Percentiles rank a stretch among this genome's conserved stretches.
phyloP scores from a whole-genome alignment of 2,329 filamentous ascomycete genomes.

The Paecilomyces dactylethromorphus region DNA sequence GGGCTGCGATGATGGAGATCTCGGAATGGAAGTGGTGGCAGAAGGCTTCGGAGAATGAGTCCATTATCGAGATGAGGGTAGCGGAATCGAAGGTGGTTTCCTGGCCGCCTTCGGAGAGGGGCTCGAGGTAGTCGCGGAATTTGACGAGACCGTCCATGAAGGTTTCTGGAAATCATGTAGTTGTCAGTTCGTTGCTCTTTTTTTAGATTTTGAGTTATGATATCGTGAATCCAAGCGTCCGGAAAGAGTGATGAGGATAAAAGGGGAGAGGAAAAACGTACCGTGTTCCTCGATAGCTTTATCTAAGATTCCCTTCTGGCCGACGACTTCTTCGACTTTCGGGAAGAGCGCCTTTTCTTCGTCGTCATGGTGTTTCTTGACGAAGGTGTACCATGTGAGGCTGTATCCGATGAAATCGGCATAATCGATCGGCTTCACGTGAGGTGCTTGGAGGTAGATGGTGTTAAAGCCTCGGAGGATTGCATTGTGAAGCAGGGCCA shows the following conservation, averaged over 20 bases:
- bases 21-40: not conserved
- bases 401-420: constrained; percentile 29
- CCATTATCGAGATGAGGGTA: not conserved
- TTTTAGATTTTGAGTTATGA: not conserved
- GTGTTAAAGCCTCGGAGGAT: constrained; percentile 35
- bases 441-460: constrained; percentile 27
- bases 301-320: constrained; percentile 20
- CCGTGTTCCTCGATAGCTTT: constrained; percentile 28
- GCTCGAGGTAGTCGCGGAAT: not conserved
- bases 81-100: not conserved
- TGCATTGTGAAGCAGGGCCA: constrained; percentile 33
- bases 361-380: constrained; percentile 30
- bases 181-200: not conserved
- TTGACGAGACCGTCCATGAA: not conserved
- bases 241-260: not conserved
- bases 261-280: constrained; percentile 7
- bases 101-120: not conserved
- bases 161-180: not conserved
- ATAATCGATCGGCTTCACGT: constrained; percentile 18
- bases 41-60: not conserved
- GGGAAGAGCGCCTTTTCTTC: constrained; percentile 30
- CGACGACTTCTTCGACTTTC: constrained; percentile 22
- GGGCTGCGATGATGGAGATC: not conserved
- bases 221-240: not conserved
- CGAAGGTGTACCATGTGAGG: constrained; percentile 25